Conservation (phyloP, 495 filamentous ascomycete species). For the Parathielavia hyrcaniae region DNA sequence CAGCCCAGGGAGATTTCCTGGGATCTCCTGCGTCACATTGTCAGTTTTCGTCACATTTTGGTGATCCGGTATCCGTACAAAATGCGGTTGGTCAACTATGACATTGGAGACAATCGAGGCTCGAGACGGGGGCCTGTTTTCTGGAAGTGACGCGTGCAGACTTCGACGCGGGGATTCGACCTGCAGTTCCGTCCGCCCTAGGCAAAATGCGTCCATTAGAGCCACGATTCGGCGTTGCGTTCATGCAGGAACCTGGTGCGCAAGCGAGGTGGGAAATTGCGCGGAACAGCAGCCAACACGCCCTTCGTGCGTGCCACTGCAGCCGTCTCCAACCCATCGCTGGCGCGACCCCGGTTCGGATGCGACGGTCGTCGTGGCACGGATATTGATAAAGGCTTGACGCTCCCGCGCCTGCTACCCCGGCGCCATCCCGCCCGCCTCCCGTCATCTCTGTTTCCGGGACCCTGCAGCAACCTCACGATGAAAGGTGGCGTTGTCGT, state of each 20-base stretch:
- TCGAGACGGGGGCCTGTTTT: no score
- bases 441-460: not conserved
- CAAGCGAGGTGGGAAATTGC: not conserved
- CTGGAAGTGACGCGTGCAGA: no score
- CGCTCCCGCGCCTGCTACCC: not conserved
- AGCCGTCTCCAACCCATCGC: not conserved
- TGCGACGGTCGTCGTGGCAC: not conserved
- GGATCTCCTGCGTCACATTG: no score
- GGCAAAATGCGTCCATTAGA: not conserved
- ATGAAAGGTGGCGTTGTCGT: constrained; percentile 20
- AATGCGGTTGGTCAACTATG: no score
- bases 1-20: no score
- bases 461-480: not conserved
- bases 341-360: not conserved
- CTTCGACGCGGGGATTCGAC: no score
- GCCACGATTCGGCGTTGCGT: constrained; percentile 10
- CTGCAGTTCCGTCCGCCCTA: not conserved
- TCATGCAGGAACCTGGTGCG: constrained; percentile 8
- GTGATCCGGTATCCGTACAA: no score
- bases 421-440: not conserved
- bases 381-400: not conserved
- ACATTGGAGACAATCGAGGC: no score
- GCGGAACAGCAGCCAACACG: not conserved
- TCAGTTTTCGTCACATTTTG: no score
- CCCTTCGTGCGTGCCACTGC: not conserved